Percentiles rank a stretch among this genome's conserved stretches.
Evolutionary conservation across 2,329 filamentous ascomycete species (phyloP).

Genomic region (Colletotrichum gigasporum): DNA sequence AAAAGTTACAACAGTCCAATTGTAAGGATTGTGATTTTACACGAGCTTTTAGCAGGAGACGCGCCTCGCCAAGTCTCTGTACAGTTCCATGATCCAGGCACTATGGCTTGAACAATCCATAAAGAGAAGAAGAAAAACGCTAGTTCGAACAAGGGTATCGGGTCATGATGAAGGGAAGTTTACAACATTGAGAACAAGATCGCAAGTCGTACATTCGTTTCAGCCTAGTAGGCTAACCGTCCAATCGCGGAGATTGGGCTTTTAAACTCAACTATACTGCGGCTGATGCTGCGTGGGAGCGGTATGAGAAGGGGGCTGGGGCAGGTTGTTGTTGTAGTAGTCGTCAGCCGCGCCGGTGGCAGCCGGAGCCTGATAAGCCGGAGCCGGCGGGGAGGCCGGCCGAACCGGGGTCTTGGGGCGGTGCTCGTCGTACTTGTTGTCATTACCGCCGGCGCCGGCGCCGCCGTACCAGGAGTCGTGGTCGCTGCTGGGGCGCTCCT

Average conservation of each 20-base stretch:
- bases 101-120: no score
- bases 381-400: background rate
- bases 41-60: no score
- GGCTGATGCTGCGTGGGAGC: slow-evolving; percentile 22
- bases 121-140: background rate
- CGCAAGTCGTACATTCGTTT: background rate
- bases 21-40: no score
- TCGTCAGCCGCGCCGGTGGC: slow-evolving; percentile 17
- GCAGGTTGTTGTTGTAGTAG: slow-evolving; percentile 27
- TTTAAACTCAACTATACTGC: background rate
- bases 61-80: no score
- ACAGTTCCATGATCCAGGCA: no score
- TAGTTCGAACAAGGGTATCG: slow-evolving; percentile 2
- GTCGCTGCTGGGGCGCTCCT: background rate
- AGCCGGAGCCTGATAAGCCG: background rate
- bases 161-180: background rate
- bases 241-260: no score
- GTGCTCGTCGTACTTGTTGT: slow-evolving; percentile 15
- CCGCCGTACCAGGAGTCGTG: slow-evolving; percentile 25
- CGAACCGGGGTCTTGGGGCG: background rate
- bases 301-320: slow-evolving; percentile 14
- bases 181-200: no score
- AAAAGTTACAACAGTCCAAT: no score
- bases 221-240: no score
- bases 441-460: background rate